These are phyloP conservation scores for Vachellia collinsii DNA, from an alignment of 306 rosid genomes.

Conservation along the genomic window DNA sequence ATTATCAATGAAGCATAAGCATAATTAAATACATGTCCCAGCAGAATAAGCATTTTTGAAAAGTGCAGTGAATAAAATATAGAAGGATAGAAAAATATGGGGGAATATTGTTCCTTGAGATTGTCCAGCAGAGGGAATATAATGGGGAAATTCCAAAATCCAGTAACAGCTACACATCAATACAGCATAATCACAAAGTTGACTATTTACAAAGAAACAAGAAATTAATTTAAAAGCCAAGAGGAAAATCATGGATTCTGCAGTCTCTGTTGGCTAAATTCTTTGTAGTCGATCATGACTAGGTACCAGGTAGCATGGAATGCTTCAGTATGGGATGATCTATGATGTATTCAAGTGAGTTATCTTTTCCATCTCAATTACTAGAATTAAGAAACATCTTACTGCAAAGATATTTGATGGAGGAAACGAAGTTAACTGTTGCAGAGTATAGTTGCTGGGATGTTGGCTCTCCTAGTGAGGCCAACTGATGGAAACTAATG, in stretches of 20 bases:
- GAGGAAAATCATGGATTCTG: neutral
- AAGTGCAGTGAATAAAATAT: neutral
- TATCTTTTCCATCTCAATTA: neutral
- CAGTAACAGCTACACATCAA: neutral
- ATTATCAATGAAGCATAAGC: conserved; percentile 28
- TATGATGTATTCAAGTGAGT: neutral
- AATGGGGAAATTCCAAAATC: neutral
- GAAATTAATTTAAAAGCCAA: neutral
- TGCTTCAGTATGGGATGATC: neutral
- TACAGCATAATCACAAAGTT: neutral
- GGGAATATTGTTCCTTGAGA: neutral
- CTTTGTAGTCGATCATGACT: neutral
- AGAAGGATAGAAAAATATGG: neutral
- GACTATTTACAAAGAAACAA: neutral
- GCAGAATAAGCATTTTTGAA: neutral
- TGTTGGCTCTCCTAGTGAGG: no score
- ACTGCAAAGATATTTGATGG: neutral
- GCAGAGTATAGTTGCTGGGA: neutral
- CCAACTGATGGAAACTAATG: neutral
- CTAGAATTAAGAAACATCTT: neutral
- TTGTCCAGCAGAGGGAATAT: neutral
- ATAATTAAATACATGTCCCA: conserved; percentile 19
- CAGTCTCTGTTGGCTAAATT: neutral
- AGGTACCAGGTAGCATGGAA: no score
- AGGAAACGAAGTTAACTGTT: neutral